phyloP scores from a whole-genome alignment of 202 grass and related monocot genomes.

The Carex sylvatica region DNA sequence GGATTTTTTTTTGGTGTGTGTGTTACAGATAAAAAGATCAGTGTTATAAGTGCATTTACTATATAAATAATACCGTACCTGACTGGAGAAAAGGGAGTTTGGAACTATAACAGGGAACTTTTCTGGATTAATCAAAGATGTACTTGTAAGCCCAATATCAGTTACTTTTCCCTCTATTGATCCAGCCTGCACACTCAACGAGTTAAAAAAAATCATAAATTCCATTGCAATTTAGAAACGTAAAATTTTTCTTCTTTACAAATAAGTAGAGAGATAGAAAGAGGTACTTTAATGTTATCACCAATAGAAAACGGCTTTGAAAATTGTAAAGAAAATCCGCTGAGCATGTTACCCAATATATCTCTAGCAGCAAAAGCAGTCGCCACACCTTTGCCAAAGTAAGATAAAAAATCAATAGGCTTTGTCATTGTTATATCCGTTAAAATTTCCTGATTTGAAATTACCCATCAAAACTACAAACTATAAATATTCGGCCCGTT shows the following conservation, averaged over 20 bases:
- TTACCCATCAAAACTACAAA: not conserved
- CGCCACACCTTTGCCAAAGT: constrained; percentile 74
- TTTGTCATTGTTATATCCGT: not conserved
- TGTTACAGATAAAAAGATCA: no score
- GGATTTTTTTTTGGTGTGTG: no score
- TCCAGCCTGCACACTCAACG: constrained; percentile 62
- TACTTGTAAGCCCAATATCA: constrained; percentile 83
- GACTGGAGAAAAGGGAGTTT: constrained; percentile 93
- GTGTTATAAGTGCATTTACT: not conserved
- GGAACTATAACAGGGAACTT: constrained; percentile 92
- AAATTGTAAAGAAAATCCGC: constrained; percentile 87
- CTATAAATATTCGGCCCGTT: not conserved
- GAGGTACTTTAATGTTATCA: constrained; percentile 88
- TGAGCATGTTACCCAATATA: constrained; percentile 91
- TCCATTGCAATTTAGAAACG: constrained; percentile 26
- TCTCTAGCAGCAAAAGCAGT: constrained; percentile 99
- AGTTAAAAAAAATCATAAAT: constrained; percentile 4
- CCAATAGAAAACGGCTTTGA: constrained; percentile 74
- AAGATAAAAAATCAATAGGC: not conserved
- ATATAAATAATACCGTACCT: constrained; percentile 41
- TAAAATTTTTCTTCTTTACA: not conserved
- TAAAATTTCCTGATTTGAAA: not conserved
- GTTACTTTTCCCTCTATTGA: constrained; percentile 81
- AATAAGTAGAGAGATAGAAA: constrained; percentile 6
- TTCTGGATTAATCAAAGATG: constrained; percentile 82